These are phyloP conservation scores for Pichia inconspicua DNA, from an alignment of 1,139 yeast genomes.

Conservation along the genomic window DNA sequence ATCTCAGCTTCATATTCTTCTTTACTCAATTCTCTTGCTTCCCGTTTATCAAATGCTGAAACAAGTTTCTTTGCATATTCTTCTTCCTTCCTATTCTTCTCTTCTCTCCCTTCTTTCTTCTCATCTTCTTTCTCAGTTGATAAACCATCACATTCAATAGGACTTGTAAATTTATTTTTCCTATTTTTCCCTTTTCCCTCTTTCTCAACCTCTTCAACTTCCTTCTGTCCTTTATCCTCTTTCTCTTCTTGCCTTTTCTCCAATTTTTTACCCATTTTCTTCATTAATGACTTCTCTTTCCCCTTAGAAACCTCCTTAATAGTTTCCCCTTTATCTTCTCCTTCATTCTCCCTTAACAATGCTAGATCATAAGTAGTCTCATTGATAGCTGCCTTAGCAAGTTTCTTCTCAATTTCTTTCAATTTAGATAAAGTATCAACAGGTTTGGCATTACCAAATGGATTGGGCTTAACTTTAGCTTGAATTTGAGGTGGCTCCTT, in stretches of 20 bases:
- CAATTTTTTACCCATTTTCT: background rate
- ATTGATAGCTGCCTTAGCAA: conserved; percentile 42
- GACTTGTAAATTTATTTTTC: background rate
- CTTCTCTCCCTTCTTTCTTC: background rate
- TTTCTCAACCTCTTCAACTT: background rate
- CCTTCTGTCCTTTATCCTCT: background rate
- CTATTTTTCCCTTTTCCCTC: background rate
- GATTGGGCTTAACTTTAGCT: conserved; percentile 36
- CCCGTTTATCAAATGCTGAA: conserved; percentile 7
- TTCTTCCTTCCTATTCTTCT: background rate
- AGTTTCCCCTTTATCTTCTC: background rate
- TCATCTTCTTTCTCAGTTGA: background rate
- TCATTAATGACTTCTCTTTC: background rate
- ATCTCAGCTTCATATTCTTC: conserved; percentile 12
- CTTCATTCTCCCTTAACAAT: conserved; percentile 5
- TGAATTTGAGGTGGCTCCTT: background rate
- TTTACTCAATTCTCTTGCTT: conserved; percentile 11
- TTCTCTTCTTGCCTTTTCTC: background rate
- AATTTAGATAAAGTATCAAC: conserved; percentile 43
- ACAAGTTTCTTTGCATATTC: background rate
- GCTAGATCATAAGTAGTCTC: conserved; percentile 46
- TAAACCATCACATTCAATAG: no score
- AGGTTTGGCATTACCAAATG: conserved; percentile 49
- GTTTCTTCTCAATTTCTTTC: conserved; percentile 39
- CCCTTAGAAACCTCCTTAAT: background rate